These are phyloP conservation scores for Magnolia kwangsiensis DNA, from an alignment of 164 flowering plant genomes.

Conservation along the genomic window DNA sequence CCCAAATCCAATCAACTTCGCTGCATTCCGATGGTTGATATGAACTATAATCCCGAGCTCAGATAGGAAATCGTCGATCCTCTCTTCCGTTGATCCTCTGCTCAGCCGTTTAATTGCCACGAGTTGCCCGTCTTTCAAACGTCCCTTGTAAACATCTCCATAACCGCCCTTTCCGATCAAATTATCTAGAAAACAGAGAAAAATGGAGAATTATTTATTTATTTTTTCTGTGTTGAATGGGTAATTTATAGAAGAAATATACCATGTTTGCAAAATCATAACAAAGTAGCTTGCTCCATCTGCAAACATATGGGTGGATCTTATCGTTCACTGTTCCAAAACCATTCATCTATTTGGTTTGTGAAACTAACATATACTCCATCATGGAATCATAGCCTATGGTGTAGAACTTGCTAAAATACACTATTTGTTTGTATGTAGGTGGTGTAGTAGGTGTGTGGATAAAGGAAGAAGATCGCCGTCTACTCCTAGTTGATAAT, in stretches of 20 bases:
- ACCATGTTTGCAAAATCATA: neutral
- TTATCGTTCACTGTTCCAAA: no score
- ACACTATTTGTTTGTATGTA: no score
- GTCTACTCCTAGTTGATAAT: no score
- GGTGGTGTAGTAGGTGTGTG: no score
- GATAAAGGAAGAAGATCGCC: no score
- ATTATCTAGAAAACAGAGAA: conserved; percentile 38
- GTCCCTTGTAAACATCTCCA: conserved; percentile 88
- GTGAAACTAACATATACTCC: no score
- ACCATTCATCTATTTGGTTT: no score
- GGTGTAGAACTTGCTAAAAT: no score
- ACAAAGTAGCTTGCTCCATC: neutral
- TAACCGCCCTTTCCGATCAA: conserved; percentile 92
- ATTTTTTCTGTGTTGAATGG: neutral
- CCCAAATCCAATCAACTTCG: conserved; percentile 82
- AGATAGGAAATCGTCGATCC: conserved; percentile 66
- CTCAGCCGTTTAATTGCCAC: conserved; percentile 76
- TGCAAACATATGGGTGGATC: neutral
- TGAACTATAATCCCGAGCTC: conserved; percentile 96
- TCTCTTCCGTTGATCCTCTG: conserved; percentile 69
- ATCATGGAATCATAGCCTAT: no score
- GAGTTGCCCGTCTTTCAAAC: conserved; percentile 50
- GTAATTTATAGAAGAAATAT: no score
- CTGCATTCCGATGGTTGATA: conserved; percentile 82
- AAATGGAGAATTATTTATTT: neutral